These are phyloP conservation scores for Raphanus sativus DNA, from an alignment of 345 rosid genomes.

Conservation along the genomic window DNA sequence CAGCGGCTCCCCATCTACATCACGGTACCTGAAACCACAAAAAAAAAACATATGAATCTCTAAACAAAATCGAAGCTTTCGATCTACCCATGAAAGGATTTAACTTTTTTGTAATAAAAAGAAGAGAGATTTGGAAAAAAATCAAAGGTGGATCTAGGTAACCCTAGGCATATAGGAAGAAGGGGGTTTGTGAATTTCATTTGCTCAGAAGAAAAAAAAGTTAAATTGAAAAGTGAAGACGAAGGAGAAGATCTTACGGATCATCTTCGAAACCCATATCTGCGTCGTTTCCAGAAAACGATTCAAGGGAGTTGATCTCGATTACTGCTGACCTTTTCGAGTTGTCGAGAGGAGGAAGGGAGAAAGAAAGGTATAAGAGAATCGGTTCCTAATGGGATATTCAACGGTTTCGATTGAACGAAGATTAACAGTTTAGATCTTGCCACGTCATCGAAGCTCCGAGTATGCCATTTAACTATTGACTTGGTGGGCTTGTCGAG, in stretches of 20 bases:
- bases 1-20: slow-evolving; percentile 93
- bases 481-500: neutral
- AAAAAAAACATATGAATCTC: slow-evolving; percentile 8
- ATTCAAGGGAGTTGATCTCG: slow-evolving; percentile 9
- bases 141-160: slow-evolving; percentile 17
- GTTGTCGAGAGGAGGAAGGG: neutral
- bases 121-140: neutral
- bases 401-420: slow-evolving; percentile 29
- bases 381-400: neutral
- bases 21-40: slow-evolving; percentile 58
- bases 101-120: neutral
- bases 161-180: slow-evolving; percentile 34
- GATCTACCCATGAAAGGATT: slow-evolving; percentile 5
- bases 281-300: neutral
- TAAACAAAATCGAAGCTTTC: neutral
- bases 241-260: slow-evolving; percentile 49
- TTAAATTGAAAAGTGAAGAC: neutral
- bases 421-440: slow-evolving; percentile 12
- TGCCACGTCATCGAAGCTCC: slow-evolving; percentile 18
- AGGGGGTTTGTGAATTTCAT: neutral
- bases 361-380: neutral
- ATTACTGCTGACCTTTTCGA: slow-evolving; percentile 21
- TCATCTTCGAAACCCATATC: slow-evolving; percentile 74
- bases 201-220: neutral
- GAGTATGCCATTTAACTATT: neutral